These are phyloP conservation scores for Pistacia vera DNA, from an alignment of 345 rosid genomes.

Conservation along the genomic window DNA sequence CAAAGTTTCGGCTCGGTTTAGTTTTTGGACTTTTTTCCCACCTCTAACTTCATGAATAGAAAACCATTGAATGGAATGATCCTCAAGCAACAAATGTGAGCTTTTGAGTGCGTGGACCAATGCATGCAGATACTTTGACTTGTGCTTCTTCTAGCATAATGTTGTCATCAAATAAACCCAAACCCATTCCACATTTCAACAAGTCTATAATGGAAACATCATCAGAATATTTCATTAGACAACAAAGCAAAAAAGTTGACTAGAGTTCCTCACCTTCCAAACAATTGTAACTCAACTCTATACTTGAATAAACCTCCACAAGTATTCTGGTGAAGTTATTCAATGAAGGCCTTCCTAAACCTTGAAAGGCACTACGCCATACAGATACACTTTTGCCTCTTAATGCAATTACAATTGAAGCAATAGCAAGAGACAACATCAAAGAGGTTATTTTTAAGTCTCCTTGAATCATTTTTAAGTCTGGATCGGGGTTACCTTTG, in stretches of 20 bases:
- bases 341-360: not conserved
- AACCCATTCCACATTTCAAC: constrained; percentile 22
- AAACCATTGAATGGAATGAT: too few relatives aligned
- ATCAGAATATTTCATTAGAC: not conserved
- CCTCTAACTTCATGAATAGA: not conserved
- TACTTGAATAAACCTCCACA: not conserved
- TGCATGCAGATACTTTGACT: constrained; percentile 2
- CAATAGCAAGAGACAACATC: constrained; percentile 1
- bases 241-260: not conserved
- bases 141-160: constrained; percentile 1
- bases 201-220: too few relatives aligned
- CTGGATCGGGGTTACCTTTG: constrained; percentile 14
- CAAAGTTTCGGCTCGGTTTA: too few relatives aligned
- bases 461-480: constrained; percentile 23
- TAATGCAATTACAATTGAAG: constrained; percentile 20
- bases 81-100: constrained; percentile 22
- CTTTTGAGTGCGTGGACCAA: constrained; percentile 26
- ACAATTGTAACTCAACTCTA: constrained; percentile 24
- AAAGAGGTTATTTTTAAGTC: not conserved
- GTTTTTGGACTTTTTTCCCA: too few relatives aligned
- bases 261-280: not conserved
- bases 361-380: constrained; percentile 27
- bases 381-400: not conserved
- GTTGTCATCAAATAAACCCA: constrained; percentile 18
- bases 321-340: not conserved